Percentiles rank a stretch among this genome's conserved stretches.
Evolutionary conservation across 345 rosid species (phyloP).

Genomic region (Citrus mangshanensis): DNA sequence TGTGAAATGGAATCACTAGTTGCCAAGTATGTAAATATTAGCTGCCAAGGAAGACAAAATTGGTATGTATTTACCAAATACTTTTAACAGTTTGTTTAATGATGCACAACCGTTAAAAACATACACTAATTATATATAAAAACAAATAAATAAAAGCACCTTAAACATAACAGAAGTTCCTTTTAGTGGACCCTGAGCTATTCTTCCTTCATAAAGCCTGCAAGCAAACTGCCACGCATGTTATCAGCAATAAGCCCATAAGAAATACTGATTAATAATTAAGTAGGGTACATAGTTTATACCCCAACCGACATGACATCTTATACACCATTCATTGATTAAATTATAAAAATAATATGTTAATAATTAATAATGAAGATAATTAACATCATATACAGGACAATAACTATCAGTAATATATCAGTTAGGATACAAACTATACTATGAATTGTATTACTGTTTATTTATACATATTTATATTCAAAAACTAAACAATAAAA

Average conservation of each 20-base stretch:
- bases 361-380: too few species aligned
- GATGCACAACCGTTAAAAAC: not conserved
- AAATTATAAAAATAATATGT: too few species aligned
- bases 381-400: too few species aligned
- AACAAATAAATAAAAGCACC: constrained; percentile 38
- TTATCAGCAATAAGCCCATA: constrained; percentile 32
- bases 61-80: not conserved
- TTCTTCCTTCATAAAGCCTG: constrained; percentile 95
- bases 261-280: not conserved
- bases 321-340: too few species aligned
- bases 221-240: constrained; percentile 50
- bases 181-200: constrained; percentile 67
- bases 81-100: not conserved
- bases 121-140: not conserved
- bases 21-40: not conserved
- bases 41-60: too few species aligned
- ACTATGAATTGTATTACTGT: too few species aligned
- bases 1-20: not conserved
- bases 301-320: too few species aligned
- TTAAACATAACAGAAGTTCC: constrained; percentile 70
- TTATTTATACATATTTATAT: too few species aligned
- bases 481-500: not conserved
- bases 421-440: too few species aligned
- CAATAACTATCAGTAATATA: too few species aligned
- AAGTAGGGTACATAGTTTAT: too few species aligned